Conservation (phyloP, 1,139 yeast species). For the Kluyveromyces sp. region DNA sequence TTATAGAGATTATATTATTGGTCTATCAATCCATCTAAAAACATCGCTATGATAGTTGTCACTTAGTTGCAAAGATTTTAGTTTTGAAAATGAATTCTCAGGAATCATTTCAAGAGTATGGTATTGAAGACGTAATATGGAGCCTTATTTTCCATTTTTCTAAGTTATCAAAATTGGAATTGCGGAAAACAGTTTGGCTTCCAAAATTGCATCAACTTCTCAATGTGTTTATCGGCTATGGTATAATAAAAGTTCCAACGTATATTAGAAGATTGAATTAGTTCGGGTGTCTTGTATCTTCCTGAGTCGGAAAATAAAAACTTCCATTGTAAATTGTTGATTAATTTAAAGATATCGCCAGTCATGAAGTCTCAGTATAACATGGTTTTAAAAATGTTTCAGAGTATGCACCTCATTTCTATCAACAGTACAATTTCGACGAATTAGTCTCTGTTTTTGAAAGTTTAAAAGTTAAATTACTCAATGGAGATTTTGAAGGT, state of each 20-base stretch:
- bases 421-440: conserved; percentile 23
- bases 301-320: conserved; percentile 29
- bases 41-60: conserved; percentile 26
- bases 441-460: conserved; percentile 18
- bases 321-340: conserved; percentile 30
- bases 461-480: conserved; percentile 14
- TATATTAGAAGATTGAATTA: conserved; percentile 71
- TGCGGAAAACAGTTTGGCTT: conserved; percentile 12
- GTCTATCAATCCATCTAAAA: conserved; percentile 28
- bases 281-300: conserved; percentile 73
- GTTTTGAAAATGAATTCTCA: conserved; percentile 24
- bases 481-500: conserved; percentile 8
- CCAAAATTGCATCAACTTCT: conserved; percentile 19
- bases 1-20: conserved; percentile 26
- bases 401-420: conserved; percentile 25
- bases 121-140: conserved; percentile 29
- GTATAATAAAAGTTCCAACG: conserved; percentile 44
- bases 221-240: conserved; percentile 26
- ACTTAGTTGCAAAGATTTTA: conserved; percentile 25
- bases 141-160: conserved; percentile 27
- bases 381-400: conserved; percentile 33
- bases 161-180: conserved; percentile 16
- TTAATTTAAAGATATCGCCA: conserved; percentile 31
- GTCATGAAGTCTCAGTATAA: conserved; percentile 33
- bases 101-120: conserved; percentile 25